Conservation (phyloP, 2,329 filamentous ascomycete species). For the Fusarium decemcellulare region DNA sequence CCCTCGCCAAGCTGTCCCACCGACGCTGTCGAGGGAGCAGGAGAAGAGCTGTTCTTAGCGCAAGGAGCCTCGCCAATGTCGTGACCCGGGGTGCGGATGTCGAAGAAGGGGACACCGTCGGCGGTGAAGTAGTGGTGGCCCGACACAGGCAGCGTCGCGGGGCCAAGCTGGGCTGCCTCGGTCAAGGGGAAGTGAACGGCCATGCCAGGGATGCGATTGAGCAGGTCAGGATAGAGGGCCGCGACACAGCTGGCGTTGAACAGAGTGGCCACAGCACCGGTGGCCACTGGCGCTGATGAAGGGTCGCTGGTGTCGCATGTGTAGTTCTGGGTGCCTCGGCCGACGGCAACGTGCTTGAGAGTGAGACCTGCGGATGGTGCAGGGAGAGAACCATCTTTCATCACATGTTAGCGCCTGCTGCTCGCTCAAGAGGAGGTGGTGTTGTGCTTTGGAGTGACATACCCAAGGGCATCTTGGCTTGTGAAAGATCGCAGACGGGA, state of each 20-base stretch:
- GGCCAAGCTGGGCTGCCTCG: conserved; percentile 60
- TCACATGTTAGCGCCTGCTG: conserved; percentile 28
- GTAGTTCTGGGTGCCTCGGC: conserved; percentile 94
- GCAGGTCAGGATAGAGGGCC: conserved; percentile 76
- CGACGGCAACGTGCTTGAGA: conserved; percentile 85
- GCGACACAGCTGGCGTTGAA: conserved; percentile 91
- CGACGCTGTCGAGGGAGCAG: conserved; percentile 74
- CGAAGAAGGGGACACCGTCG: conserved; percentile 81
- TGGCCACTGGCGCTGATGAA: conserved; percentile 72
- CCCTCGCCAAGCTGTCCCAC: conserved; percentile 74
- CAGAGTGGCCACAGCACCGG: conserved; percentile 85
- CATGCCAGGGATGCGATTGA: conserved; percentile 75
- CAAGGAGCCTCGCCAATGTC: conserved; percentile 73
- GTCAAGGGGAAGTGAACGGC: conserved; percentile 76
- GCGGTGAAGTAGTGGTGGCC: conserved; percentile 88
- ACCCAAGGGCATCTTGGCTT: conserved; percentile 66
- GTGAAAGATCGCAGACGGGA: conserved; percentile 68
- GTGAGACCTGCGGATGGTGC: conserved; percentile 70
- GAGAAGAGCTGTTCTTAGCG: conserved; percentile 71
- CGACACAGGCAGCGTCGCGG: conserved; percentile 74
- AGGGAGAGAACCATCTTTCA: conserved; percentile 67
- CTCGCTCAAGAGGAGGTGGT: too few relatives aligned
- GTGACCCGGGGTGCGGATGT: conserved; percentile 72
- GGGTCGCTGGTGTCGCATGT: conserved; percentile 78
- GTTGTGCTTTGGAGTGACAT: conserved; percentile 42